Percentiles rank a stretch among this genome's conserved stretches.
These are phyloP conservation scores for Escallonia rubra DNA, from an alignment of 129 eudicot species.

Conservation along the genomic window DNA sequence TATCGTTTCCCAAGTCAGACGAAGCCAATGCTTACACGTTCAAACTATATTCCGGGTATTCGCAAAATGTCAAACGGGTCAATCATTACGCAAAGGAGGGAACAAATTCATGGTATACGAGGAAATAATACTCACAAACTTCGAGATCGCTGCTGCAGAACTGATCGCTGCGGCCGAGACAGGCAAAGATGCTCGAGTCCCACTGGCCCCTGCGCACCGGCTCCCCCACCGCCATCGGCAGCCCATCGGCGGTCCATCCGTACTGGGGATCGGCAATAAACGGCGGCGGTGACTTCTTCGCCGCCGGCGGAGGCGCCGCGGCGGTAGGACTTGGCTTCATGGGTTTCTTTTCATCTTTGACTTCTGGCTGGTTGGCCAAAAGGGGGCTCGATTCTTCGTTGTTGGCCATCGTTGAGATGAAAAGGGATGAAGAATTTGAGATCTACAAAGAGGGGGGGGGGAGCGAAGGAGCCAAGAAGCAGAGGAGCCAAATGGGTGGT, in stretches of 20 bases:
- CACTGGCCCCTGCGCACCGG: slow-evolving; percentile 55
- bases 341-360: slow-evolving; percentile 16
- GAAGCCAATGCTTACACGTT: no score
- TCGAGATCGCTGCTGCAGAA: slow-evolving; percentile 97
- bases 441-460: neutral
- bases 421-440: slow-evolving; percentile 6
- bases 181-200: slow-evolving; percentile 63
- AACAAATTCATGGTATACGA: no score
- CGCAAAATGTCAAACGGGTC: no score
- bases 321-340: neutral
- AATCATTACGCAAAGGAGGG: no score
- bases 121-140: slow-evolving; percentile 69
- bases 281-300: slow-evolving; percentile 19
- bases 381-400: slow-evolving; percentile 77
- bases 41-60: no score
- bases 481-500: neutral
- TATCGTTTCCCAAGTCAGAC: no score
- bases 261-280: slow-evolving; percentile 11
- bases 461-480: neutral
- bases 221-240: slow-evolving; percentile 62
- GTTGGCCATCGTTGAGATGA: slow-evolving; percentile 42
- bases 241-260: slow-evolving; percentile 86
- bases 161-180: slow-evolving; percentile 73
- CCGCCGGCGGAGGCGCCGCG: slow-evolving; percentile 14
- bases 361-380: slow-evolving; percentile 16